Evolutionary conservation across 306 rosid genomes (phyloP), one percentile per base, ranked within the genome.

Genomic region (Delonix regia): DNA sequence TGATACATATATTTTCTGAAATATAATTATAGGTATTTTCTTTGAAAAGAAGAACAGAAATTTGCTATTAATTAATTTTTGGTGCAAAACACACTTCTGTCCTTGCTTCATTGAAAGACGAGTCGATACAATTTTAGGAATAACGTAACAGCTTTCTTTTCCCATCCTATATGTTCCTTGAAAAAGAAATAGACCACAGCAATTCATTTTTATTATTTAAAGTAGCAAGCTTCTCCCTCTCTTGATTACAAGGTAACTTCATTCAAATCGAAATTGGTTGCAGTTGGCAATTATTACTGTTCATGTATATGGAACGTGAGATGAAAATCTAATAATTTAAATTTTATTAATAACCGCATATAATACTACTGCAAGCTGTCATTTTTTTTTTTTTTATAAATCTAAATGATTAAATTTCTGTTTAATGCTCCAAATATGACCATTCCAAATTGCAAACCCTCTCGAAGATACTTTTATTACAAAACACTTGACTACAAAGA

Each of bases 41-140:
- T 41, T 63, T 16, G 61, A 36, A 39, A 49, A 63, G 44, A 69
- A 28, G 34, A 60, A 71, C 9, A 71, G 74, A 78, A 16, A 74
- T 45, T 33, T 52, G 63, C 22, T 55, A 2, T 19, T 71, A 71
- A 61, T 13, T 70, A 28, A 51, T 76, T 53, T 69, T 73, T 65
- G 73, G 73, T 48, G 27, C 52, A 45, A 73, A 70, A 72, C 16
- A 65, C 9, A 55, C 7, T 61, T 9, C 30, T 70, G 47, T 55
- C 67, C 64, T 62, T 69, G 78, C 27, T 73, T 64, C 72, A 7
- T 77, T 47, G 83, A 73, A 65, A 86, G 38, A 65, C 71, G 81
- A 74, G 82, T 63, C 61, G 7, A 5, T 52, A 74, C 53, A 36
- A 44, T 55, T 25, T 82, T 55, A 57, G 22, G 71, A 53, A 55